Evolutionary conservation across 441 rosid genomes (phyloP).

Genomic region (Euphorbia schlechtendalii): DNA sequence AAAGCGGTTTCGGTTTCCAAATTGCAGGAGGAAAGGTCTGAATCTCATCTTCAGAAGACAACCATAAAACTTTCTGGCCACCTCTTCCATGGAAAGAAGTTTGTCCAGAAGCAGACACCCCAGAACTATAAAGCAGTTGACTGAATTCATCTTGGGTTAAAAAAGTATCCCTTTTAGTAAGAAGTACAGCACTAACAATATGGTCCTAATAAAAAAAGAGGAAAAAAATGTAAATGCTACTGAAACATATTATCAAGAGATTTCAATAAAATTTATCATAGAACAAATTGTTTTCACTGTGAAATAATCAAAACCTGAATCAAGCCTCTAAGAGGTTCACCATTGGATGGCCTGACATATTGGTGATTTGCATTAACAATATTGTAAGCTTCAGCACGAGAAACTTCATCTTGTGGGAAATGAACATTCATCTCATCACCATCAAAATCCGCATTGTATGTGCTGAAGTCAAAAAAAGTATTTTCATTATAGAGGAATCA

Average conservation of each 20-base stretch:
- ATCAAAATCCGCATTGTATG: constrained; percentile 99
- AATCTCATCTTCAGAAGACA: constrained; percentile 46
- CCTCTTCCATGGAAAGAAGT: constrained; percentile 44
- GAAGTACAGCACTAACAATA: constrained; percentile 80
- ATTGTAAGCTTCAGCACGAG: constrained; percentile 99
- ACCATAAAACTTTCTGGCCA: constrained; percentile 61
- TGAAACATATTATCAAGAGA: constrained; percentile 14
- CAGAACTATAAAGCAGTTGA: constrained; percentile 87
- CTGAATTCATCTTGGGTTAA: constrained; percentile 58
- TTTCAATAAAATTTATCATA: constrained; percentile 4
- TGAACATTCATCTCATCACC: constrained; percentile 99
- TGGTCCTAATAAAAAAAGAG: constrained; percentile 64
- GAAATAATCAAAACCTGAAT: constrained; percentile 67
- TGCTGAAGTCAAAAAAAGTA: constrained; percentile 44
- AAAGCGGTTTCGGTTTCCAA: constrained; percentile 82
- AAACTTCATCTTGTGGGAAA: constrained; percentile 99
- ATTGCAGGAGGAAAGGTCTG: constrained; percentile 54
- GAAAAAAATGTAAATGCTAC: constrained; percentile 10
- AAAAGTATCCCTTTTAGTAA: constrained; percentile 89
- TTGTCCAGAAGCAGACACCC: constrained; percentile 46
- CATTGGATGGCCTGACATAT: constrained; percentile 92
- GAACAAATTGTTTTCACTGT: not conserved
- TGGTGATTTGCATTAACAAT: constrained; percentile 98
- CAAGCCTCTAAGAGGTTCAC: constrained; percentile 84
- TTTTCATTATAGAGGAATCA: not conserved